Base-by-base conservation (phyloP, 2,329 filamentous ascomycete genomes). In the Penicillium psychrosexuale region DNA sequence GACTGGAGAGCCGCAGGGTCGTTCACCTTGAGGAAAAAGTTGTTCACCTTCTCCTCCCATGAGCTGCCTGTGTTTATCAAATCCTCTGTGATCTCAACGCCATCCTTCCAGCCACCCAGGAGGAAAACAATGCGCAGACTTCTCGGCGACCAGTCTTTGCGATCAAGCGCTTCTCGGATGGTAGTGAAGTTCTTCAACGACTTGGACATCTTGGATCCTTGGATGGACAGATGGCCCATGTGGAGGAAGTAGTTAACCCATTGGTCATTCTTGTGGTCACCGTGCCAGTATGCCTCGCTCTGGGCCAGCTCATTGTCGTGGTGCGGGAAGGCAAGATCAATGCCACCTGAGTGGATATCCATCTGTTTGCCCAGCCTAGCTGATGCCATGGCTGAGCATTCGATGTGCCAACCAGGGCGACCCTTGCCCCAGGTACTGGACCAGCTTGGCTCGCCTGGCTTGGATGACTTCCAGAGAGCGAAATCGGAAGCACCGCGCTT, bases 211-310 rank as follows among this genome's bases (percentile, higher is more conserved):
- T 97, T 97, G 22, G 87, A 90, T 0, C 93, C 92, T 27, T 88
- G 84, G 54, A 97, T 97, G 6, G 86, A 88, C 45, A 97, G 76
- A 70, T 97, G 93, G 0, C 93, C 93, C 88, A 95, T 97, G 69
- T 97, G 93, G 15, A 97, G 70, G 75, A 97, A 97, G 75, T 97
- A 96, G 70, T 94, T 96, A 47, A 96, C 89, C 93, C 93, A 96
- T 56, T 90, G 90, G 40, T 78, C 73, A 51, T 78, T 75, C 42
- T 69, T 68, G 45, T 73, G 72, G 40, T 76, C 71, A 15, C 66
- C 63, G 13, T 75, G 71, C 82, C 83, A 95, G 72, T 90, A 93
- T n/a, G 90, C 91, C 72, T 95, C 91, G 60, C 87, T 91, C 72
- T 96, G 91, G 0, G 91, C 91, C 61, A 96, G 76, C 72, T 96